Conservation (phyloP, 2,329 filamentous ascomycete species). For the Aspergillus awamori region DNA sequence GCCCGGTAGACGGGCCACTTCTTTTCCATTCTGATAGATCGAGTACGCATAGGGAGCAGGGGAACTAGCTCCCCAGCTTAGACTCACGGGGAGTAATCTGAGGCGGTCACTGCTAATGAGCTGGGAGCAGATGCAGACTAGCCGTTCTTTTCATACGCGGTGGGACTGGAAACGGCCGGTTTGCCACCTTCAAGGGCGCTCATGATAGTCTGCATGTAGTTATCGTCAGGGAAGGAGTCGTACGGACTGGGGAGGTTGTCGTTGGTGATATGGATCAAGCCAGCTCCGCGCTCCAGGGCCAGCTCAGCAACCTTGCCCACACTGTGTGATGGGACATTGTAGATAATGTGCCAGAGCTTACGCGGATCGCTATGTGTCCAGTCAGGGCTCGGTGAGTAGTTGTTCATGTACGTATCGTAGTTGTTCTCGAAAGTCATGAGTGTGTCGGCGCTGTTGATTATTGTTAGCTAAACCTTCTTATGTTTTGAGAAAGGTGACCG, state of each 20-base stretch:
- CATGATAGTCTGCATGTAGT: constrained; percentile 19
- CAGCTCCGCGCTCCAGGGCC: constrained; percentile 15
- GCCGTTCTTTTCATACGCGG: neutral
- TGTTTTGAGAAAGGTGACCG: neutral
- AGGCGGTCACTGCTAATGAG: constrained; percentile 2
- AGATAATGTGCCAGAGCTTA: constrained; percentile 39
- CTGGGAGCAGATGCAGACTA: neutral
- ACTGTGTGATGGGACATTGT: constrained; percentile 26
- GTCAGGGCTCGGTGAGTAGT: constrained; percentile 23
- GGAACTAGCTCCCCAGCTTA: neutral
- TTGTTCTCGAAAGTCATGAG: constrained; percentile 33
- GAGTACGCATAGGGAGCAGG: neutral
- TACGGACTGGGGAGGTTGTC: constrained; percentile 20
- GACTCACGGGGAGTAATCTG: constrained; percentile 16
- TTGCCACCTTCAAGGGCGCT: constrained; percentile 12
- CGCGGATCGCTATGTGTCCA: constrained; percentile 32
- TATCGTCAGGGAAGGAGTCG: constrained; percentile 18
- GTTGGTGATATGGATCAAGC: constrained; percentile 19
- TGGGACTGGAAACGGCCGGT: neutral
- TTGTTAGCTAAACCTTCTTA: neutral
- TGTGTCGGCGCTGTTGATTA: constrained; percentile 26
- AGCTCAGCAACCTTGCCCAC: constrained; percentile 14
- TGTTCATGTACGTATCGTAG: constrained; percentile 28
- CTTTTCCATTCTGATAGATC: neutral
- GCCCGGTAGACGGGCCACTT: neutral